phyloP scores from a whole-genome alignment of 495 filamentous ascomycete species.

The Cudoniella acicularis region DNA sequence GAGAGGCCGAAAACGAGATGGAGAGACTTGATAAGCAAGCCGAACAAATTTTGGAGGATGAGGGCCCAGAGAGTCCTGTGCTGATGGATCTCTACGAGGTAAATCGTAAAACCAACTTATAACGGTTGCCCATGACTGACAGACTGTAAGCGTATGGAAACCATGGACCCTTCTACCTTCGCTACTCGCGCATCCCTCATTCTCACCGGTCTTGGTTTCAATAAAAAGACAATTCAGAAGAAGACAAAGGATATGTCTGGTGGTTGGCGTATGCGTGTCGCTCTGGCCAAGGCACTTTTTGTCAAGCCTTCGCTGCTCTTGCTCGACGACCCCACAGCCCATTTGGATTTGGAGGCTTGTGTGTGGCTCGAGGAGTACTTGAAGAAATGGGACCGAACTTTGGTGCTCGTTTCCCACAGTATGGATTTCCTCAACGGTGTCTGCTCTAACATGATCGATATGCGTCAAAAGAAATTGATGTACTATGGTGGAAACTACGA shows the following conservation, averaged over 20 bases:
- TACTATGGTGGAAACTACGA: slow-evolving; percentile 99
- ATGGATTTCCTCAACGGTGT: slow-evolving; percentile 99
- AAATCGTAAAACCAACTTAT: slow-evolving; percentile 30
- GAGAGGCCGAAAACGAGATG: slow-evolving; percentile 91
- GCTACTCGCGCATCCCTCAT: slow-evolving; percentile 93
- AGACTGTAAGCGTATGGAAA: slow-evolving; percentile 81
- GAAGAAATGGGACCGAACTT: slow-evolving; percentile 99
- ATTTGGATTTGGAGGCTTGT: slow-evolving; percentile 98
- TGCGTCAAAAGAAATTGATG: slow-evolving; percentile 82
- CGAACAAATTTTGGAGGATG: slow-evolving; percentile 84
- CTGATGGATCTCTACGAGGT: slow-evolving; percentile 96
- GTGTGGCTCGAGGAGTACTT: slow-evolving; percentile 99
- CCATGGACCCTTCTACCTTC: slow-evolving; percentile 99
- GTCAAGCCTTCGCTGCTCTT: slow-evolving; percentile 94
- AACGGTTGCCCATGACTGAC: slow-evolving; percentile 29
- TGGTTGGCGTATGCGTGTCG: slow-evolving; percentile 99
- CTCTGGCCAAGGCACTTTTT: slow-evolving; percentile 95
- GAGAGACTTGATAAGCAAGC: slow-evolving; percentile 81
- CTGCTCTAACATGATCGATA: slow-evolving; percentile 98
- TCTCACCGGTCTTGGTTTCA: slow-evolving; percentile 97
- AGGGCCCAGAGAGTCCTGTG: slow-evolving; percentile 87
- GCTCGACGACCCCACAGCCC: slow-evolving; percentile 96
- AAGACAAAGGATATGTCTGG: slow-evolving; percentile 99
- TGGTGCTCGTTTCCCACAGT: slow-evolving; percentile 94
- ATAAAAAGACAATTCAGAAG: slow-evolving; percentile 95